Percentiles rank a stretch among this genome's conserved stretches.
phyloP scores from a whole-genome alignment of 75 land plant genomes.

The Gnetum montanum region DNA sequence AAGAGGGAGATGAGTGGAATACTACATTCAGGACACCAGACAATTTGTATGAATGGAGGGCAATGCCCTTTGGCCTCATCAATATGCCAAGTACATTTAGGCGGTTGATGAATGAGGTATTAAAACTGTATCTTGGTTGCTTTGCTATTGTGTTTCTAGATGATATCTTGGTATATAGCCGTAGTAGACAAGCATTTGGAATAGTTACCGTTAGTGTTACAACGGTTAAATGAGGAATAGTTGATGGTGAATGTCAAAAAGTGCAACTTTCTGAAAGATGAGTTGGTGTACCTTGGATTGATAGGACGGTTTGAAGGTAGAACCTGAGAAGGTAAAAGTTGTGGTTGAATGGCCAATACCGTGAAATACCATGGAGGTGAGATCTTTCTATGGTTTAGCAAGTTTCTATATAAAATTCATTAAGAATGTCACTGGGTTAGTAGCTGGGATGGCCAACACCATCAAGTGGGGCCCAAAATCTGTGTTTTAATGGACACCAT shows the following conservation, averaged over 20 bases:
- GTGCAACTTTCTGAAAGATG: background rate
- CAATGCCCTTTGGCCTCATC: background rate
- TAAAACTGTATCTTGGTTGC: too few species aligned
- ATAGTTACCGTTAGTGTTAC: background rate
- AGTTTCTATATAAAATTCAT: background rate
- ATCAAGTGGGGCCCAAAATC: background rate
- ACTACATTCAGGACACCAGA: too few species aligned
- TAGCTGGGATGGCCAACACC: background rate
- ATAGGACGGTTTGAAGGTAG: background rate
- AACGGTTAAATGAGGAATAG: background rate
- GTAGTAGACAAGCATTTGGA: background rate
- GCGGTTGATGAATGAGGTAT: background rate
- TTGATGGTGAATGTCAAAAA: background rate
- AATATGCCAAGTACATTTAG: background rate
- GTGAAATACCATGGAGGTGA: background rate
- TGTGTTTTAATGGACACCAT: background rate
- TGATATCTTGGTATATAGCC: too few species aligned
- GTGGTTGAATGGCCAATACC: background rate
- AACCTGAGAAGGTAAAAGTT: background rate
- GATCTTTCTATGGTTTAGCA: background rate
- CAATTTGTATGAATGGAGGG: background rate
- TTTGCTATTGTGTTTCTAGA: too few species aligned
- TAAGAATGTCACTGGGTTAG: background rate
- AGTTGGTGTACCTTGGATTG: background rate
- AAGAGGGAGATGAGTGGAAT: background rate